Conservation (phyloP, 495 filamentous ascomycete species). For the Geopyxis carbonaria region DNA sequence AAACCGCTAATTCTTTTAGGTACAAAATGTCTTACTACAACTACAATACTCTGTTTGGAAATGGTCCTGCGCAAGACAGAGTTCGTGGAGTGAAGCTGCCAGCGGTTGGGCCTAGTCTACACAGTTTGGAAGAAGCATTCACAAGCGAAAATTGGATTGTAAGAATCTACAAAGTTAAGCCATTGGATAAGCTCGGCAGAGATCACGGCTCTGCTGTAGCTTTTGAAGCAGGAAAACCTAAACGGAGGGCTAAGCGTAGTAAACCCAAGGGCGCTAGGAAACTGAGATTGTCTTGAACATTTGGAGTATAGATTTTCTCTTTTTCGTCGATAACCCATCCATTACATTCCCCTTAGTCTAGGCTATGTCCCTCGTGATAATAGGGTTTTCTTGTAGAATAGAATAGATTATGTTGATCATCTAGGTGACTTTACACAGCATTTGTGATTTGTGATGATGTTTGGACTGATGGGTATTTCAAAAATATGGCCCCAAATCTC, state of each 20-base stretch:
- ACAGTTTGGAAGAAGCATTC: constrained; percentile 86
- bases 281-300: too few species aligned
- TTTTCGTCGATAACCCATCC: too few species aligned
- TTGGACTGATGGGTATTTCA: too few species aligned
- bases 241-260: constrained; percentile 91
- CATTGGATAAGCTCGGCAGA: constrained; percentile 85
- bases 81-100: constrained; percentile 73
- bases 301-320: too few species aligned
- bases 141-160: constrained; percentile 99
- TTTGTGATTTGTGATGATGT: too few species aligned
- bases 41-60: constrained; percentile 79
- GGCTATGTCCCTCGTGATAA: too few species aligned
- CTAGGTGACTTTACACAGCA: too few species aligned
- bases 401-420: too few species aligned
- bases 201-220: constrained; percentile 69
- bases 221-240: constrained; percentile 88
- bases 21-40: constrained; percentile 99
- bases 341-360: too few species aligned
- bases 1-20: constrained; percentile 25
- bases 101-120: constrained; percentile 67
- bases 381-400: too few species aligned
- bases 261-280: constrained; percentile 63
- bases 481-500: too few species aligned
- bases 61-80: constrained; percentile 79
- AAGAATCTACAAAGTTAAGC: constrained; percentile 98